Conservation (phyloP, 2,329 filamentous ascomycete genomes). For the Fusarium dlaminii region DNA sequence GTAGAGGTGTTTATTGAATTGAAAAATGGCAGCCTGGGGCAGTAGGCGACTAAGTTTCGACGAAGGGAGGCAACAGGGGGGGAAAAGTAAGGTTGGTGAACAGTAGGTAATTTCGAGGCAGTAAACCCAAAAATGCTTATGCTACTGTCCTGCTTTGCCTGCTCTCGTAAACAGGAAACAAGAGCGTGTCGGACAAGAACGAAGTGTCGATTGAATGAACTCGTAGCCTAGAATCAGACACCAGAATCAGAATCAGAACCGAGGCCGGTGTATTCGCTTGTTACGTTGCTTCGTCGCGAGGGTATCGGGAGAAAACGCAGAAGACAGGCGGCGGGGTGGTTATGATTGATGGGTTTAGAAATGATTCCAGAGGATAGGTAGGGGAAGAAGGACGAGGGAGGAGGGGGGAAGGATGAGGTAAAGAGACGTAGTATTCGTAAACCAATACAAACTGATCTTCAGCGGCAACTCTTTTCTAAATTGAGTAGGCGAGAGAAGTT, state of each 20-base stretch:
- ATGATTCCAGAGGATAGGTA: constrained; percentile 5
- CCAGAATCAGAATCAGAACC: constrained; percentile 9
- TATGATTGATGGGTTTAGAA: constrained; percentile 8
- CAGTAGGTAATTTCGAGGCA: constrained; percentile 30
- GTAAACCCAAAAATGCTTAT: constrained; percentile 11
- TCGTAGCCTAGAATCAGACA: neutral
- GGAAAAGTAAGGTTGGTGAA: constrained; percentile 22
- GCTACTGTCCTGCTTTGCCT: neutral
- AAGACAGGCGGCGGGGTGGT: constrained; percentile 17
- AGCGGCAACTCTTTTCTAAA: constrained; percentile 43
- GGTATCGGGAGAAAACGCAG: constrained; percentile 22
- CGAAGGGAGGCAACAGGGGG: constrained; percentile 15
- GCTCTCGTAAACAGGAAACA: constrained; percentile 7
- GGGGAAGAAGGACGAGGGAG: constrained; percentile 17
- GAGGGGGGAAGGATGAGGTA: neutral
- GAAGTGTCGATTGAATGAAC: constrained; percentile 21
- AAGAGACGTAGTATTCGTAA: neutral
- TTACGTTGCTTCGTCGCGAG: constrained; percentile 28
- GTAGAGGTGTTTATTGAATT: constrained; percentile 20
- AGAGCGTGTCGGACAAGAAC: constrained; percentile 20
- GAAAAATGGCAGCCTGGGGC: constrained; percentile 25
- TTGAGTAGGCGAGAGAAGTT: constrained; percentile 42
- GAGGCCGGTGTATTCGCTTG: constrained; percentile 14
- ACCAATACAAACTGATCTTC: constrained; percentile 25
- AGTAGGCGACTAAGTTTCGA: constrained; percentile 28